Evolutionary conservation across 2,329 filamentous ascomycete genomes (phyloP).

Genomic region (Geosmithia morbida): DNA sequence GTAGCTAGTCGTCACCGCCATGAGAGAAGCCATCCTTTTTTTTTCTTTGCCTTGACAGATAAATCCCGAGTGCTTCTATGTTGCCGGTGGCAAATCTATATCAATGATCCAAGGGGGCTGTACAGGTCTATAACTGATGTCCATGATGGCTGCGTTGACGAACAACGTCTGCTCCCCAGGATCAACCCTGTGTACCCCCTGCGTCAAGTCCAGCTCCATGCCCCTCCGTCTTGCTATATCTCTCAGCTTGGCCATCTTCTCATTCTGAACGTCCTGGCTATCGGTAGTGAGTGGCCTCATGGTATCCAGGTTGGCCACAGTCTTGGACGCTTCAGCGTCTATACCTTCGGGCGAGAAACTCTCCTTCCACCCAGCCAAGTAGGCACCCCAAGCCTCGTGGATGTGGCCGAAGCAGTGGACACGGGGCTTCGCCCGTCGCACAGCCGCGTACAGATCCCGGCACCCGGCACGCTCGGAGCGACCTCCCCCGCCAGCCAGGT

Average conservation of each 20-base stretch:
- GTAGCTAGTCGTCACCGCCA: no score
- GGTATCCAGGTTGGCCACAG: background rate
- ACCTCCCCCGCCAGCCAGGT: conserved; percentile 16
- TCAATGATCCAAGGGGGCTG: conserved; percentile 41
- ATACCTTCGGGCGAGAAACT: conserved; percentile 15
- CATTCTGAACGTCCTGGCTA: background rate
- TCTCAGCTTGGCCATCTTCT: conserved; percentile 6
- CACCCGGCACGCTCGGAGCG: conserved; percentile 22
- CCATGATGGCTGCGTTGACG: conserved; percentile 43
- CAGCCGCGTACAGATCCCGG: conserved; percentile 25
- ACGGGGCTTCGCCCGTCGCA: conserved; percentile 25
- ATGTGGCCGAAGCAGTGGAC: conserved; percentile 45
- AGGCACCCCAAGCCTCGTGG: conserved; percentile 45
- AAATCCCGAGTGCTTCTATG: background rate
- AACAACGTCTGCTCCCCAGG: conserved; percentile 38
- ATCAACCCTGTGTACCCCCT: conserved; percentile 14
- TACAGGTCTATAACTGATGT: conserved; percentile 19
- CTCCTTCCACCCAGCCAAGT: conserved; percentile 34
- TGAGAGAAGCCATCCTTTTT: no score
- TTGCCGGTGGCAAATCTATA: conserved; percentile 20
- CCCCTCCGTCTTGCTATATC: conserved; percentile 13
- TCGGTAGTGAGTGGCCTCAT: conserved; percentile 3
- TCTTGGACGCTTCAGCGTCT: conserved; percentile 16
- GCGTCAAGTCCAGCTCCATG: conserved; percentile 21
- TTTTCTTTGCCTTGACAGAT: no score